Evolutionary conservation across 208 protist genomes (phyloP).

Genomic region (Phytomonas sp.): DNA sequence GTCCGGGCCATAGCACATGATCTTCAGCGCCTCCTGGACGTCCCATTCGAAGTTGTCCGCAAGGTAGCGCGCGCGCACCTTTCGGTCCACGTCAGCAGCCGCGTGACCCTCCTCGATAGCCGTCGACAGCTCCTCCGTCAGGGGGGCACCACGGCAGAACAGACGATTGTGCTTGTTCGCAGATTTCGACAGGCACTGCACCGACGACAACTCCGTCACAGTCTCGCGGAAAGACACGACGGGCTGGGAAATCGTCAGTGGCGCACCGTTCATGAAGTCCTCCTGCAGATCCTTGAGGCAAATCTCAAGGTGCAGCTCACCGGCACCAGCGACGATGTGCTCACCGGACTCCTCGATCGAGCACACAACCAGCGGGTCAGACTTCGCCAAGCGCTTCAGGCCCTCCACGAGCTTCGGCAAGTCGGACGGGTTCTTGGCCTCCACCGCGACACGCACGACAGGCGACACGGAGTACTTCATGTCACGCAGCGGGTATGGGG

Average conservation of each 20-base stretch:
- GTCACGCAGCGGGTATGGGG: conserved; percentile 53
- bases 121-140: conserved; percentile 91
- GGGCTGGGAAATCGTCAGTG: conserved; percentile 93
- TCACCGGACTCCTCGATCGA: conserved; percentile 96
- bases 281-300: conserved; percentile 99
- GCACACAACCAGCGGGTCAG: conserved; percentile 94
- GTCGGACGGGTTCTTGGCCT: conserved; percentile 95
- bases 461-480: conserved; percentile 99
- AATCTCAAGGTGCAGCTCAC: conserved; percentile 99
- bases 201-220: conserved; percentile 90
- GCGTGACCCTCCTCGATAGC: conserved; percentile 92
- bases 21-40: conserved; percentile 91
- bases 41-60: conserved; percentile 91
- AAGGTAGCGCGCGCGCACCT: conserved; percentile 85
- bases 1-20: conserved; percentile 98
- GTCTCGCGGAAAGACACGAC: conserved; percentile 99
- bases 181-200: conserved; percentile 84
- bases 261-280: conserved; percentile 93
- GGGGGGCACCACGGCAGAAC: conserved; percentile 89
- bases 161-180: conserved; percentile 99
- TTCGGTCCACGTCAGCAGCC: conserved; percentile 86
- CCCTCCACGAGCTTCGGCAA: conserved; percentile 98
- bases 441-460: conserved; percentile 96
- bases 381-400: conserved; percentile 96
- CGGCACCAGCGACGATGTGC: conserved; percentile 98